phyloP scores from a whole-genome alignment of 225 moss, liverwort and hornwort genomes.

The Polytrichum commune region DNA sequence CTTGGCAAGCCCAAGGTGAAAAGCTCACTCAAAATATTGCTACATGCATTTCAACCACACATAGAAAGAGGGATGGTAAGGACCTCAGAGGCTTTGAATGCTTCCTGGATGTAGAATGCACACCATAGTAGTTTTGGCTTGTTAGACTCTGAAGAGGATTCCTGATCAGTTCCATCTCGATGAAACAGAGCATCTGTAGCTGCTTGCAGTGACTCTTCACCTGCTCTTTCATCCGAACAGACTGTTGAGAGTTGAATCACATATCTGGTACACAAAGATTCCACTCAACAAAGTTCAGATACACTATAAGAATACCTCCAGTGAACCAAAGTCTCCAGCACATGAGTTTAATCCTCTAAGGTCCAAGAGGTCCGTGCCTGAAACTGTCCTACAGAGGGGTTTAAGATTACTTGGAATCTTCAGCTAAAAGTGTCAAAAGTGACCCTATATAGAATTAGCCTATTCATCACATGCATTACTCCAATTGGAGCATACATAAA shows the following conservation, averaged over 20 bases:
- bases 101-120: conserved; percentile 28
- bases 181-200: conserved; percentile 42
- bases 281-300: not conserved
- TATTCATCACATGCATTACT: no score
- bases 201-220: conserved; percentile 33
- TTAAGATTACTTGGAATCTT: not conserved
- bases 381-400: not conserved
- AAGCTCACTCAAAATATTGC: not conserved
- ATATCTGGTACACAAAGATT: conserved; percentile 36
- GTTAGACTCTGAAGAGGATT: not conserved
- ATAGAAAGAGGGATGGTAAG: not conserved
- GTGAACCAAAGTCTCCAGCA: not conserved
- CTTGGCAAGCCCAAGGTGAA: not conserved
- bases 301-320: not conserved
- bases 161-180: not conserved
- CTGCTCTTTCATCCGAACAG: conserved; percentile 30
- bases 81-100: conserved; percentile 11
- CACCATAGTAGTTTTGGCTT: conserved; percentile 56
- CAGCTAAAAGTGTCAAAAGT: no score
- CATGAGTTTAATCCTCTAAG: no score
- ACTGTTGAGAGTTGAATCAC: conserved; percentile 67
- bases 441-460: no score
- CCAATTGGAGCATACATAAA: no score
- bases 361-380: no score
- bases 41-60: not conserved